Evolutionary conservation across 495 filamentous ascomycete genomes (phyloP).

Genomic region (Aspergillus taichungensis): DNA sequence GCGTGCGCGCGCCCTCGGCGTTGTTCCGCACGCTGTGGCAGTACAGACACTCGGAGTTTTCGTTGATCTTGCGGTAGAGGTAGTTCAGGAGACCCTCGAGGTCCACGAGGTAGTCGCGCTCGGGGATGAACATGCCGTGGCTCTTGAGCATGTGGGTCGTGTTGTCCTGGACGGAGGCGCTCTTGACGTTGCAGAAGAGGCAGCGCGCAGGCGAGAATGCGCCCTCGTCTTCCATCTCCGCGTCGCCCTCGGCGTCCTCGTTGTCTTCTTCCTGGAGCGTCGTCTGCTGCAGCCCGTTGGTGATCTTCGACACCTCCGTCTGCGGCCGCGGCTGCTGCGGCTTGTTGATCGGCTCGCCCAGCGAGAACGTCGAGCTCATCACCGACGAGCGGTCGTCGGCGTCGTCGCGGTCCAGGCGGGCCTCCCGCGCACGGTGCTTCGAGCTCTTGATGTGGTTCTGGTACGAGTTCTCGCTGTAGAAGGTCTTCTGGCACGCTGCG

Average conservation of each 20-base stretch:
- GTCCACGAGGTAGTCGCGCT: conserved; percentile 70
- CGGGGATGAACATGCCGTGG: conserved; percentile 95
- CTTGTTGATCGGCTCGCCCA: conserved; percentile 67
- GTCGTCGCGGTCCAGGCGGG: conserved; percentile 32
- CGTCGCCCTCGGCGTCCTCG: conserved; percentile 15
- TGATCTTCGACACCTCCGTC: conserved; percentile 69
- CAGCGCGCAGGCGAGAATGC: conserved; percentile 54
- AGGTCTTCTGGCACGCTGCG: conserved; percentile 77
- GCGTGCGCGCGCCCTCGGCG: conserved; percentile 69
- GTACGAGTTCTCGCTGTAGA: conserved; percentile 93
- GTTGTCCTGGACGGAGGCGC: conserved; percentile 62
- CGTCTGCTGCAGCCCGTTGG: conserved; percentile 67
- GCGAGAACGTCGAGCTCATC: conserved; percentile 82
- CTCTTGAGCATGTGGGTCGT: conserved; percentile 80
- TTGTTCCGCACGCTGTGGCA: conserved; percentile 73
- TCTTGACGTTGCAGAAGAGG: conserved; percentile 82
- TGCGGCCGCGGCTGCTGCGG: conserved; percentile 36
- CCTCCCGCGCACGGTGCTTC: conserved; percentile 71
- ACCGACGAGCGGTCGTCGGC: conserved; percentile 73
- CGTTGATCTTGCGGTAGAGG: conserved; percentile 62
- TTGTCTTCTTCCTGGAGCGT: conserved; percentile 51
- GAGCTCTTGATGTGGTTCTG: conserved; percentile 85
- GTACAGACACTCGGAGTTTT: conserved; percentile 72
- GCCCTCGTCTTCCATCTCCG: conserved; percentile 21
- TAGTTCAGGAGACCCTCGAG: conserved; percentile 73